These are phyloP conservation scores for Inga leiocalycina DNA, from an alignment of 306 rosid genomes.

Conservation along the genomic window DNA sequence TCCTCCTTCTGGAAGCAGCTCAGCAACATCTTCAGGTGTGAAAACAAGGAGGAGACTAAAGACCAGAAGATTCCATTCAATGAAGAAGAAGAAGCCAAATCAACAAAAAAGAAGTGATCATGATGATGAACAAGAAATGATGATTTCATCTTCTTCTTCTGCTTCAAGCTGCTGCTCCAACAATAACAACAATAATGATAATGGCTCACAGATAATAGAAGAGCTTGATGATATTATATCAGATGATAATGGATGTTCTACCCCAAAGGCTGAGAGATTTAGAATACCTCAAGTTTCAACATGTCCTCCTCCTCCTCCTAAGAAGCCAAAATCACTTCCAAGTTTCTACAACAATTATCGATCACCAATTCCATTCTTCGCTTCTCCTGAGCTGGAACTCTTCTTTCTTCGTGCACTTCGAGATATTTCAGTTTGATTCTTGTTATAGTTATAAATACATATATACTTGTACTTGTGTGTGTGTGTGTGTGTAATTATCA, in stretches of 20 bases:
- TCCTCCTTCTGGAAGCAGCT: not conserved
- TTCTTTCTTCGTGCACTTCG: conserved; percentile 59
- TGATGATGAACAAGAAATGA: not conserved
- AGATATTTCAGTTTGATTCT: conserved; percentile 59
- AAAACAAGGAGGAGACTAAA: not conserved
- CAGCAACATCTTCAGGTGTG: not conserved
- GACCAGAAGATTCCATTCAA: not conserved
- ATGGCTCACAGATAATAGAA: not conserved
- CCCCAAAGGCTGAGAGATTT: conserved; percentile 76
- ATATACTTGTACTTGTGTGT: not conserved
- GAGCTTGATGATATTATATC: not conserved
- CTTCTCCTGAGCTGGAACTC: conserved; percentile 77
- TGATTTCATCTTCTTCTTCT: not conserved
- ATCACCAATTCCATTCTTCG: conserved; percentile 62
- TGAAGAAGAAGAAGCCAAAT: not conserved
- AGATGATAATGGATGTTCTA: conserved; percentile 47
- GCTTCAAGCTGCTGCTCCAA: not conserved
- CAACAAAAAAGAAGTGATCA: not conserved
- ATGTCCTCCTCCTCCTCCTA: conserved; percentile 91
- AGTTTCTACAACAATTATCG: conserved; percentile 49
- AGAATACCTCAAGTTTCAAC: conserved; percentile 66
- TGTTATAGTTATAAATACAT: conserved; percentile 6
- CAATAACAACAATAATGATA: not conserved
- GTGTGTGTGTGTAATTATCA: not conserved
- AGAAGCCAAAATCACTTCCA: conserved; percentile 66